These are phyloP conservation scores for Lavandula angustifolia DNA, from an alignment of 257 asterid species.

Conservation along the genomic window DNA sequence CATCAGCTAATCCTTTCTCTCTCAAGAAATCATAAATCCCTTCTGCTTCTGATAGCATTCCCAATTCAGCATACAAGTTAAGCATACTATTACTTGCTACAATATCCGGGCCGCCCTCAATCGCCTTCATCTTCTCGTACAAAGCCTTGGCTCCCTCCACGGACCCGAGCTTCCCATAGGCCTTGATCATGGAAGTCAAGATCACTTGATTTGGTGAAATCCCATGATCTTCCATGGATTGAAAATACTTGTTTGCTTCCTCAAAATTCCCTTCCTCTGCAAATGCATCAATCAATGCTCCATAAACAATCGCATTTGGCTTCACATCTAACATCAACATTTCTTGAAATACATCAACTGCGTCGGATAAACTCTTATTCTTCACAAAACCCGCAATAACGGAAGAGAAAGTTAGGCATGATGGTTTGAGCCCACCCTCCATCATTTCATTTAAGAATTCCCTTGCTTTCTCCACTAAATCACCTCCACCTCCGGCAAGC, in stretches of 20 bases:
- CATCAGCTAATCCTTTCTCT: conserved; percentile 59
- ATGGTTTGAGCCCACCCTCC: conserved; percentile 59
- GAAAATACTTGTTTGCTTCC: conserved; percentile 64
- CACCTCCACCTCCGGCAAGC: conserved; percentile 69
- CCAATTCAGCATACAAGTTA: conserved; percentile 67
- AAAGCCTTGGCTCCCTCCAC: conserved; percentile 71
- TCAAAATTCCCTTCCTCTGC: conserved; percentile 80
- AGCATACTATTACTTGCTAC: conserved; percentile 91
- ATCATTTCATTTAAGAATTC: conserved; percentile 70
- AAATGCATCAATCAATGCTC: conserved; percentile 65
- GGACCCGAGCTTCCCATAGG: conserved; percentile 68
- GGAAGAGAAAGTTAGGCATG: conserved; percentile 68
- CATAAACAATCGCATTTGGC: conserved; percentile 83
- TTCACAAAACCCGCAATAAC: conserved; percentile 60
- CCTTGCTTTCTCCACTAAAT: conserved; percentile 61
- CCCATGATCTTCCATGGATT: conserved; percentile 64
- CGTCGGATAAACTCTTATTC: conserved; percentile 55
- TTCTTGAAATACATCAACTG: conserved; percentile 61
- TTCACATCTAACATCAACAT: conserved; percentile 56
- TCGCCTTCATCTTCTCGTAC: conserved; percentile 64
- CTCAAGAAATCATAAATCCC: conserved; percentile 49
- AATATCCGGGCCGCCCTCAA: conserved; percentile 72
- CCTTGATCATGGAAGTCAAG: conserved; percentile 86
- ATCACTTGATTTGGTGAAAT: conserved; percentile 63
- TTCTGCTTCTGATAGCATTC: conserved; percentile 83